phyloP scores from a whole-genome alignment of 2,329 filamentous ascomycete species.

The Fusarium sp. region DNA sequence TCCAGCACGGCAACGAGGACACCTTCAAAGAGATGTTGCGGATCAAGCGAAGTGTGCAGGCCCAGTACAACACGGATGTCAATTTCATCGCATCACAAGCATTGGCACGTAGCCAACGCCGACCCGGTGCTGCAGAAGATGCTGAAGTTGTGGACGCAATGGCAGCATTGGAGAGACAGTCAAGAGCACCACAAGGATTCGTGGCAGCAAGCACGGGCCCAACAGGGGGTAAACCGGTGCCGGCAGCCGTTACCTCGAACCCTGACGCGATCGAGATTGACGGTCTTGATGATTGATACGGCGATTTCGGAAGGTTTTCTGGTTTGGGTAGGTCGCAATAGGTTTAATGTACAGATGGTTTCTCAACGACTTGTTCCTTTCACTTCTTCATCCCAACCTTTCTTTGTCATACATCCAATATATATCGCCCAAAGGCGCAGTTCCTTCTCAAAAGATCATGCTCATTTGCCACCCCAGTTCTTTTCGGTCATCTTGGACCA shows the following conservation, averaged over 20 bases:
- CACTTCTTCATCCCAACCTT: slow-evolving; percentile 6
- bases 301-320: slow-evolving; percentile 15
- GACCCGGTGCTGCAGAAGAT: slow-evolving; percentile 58
- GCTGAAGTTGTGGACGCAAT: slow-evolving; percentile 80
- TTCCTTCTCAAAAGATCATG: not conserved
- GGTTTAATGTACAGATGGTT: slow-evolving; percentile 37
- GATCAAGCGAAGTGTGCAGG: slow-evolving; percentile 96
- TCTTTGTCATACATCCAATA: slow-evolving; percentile 21
- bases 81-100: slow-evolving; percentile 98
- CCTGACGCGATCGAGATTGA: slow-evolving; percentile 89
- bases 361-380: slow-evolving; percentile 28
- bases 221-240: slow-evolving; percentile 61
- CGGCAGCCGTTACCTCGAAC: slow-evolving; percentile 69
- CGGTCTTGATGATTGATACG: slow-evolving; percentile 71
- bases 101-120: slow-evolving; percentile 82
- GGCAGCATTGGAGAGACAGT: slow-evolving; percentile 88
- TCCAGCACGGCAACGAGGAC: slow-evolving; percentile 98
- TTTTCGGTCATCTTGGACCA: slow-evolving; percentile 70
- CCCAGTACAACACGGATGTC: slow-evolving; percentile 98
- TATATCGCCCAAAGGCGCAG: not conserved
- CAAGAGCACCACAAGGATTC: slow-evolving; percentile 89
- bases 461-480: slow-evolving; percentile 53
- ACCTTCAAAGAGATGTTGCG: slow-evolving; percentile 99
- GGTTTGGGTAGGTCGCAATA: slow-evolving; percentile 29
- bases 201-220: slow-evolving; percentile 86